Percentiles rank a stretch among this genome's conserved stretches.
Conservation (phyloP, 1,284 basidiomycete genomes). For the Heterobasidion annosum region DNA sequence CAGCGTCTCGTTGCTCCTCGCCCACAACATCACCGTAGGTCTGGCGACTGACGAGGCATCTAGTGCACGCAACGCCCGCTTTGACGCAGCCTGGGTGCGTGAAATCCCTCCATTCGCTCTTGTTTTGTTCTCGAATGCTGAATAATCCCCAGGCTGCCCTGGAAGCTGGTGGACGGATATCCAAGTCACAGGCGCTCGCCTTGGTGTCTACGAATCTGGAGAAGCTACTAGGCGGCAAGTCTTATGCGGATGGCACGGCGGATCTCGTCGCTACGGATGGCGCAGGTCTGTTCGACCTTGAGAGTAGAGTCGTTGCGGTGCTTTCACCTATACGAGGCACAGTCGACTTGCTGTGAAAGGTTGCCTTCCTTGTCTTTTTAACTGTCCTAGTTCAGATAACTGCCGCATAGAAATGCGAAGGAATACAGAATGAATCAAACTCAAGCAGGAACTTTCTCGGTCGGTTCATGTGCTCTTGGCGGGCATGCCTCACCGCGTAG, state of each 20-base stretch:
- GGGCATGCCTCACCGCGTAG: no score
- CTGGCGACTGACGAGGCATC: constrained; percentile 49
- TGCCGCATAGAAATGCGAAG: background rate
- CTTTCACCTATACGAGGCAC: constrained; percentile 32
- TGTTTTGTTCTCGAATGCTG: background rate
- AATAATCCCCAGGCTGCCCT: constrained; percentile 16
- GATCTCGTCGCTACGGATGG: constrained; percentile 63
- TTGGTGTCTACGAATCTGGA: constrained; percentile 59
- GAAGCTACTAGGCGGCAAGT: constrained; percentile 41
- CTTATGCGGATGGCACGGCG: constrained; percentile 24
- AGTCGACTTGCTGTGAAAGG: constrained; percentile 30
- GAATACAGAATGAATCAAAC: no score
- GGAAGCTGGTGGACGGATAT: constrained; percentile 27
- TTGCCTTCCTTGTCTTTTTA: no score
- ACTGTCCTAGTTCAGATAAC: background rate
- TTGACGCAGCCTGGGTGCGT: constrained; percentile 49
- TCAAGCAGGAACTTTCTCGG: no score
- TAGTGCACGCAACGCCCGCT: constrained; percentile 51
- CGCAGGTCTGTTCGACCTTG: constrained; percentile 44
- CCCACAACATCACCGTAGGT: constrained; percentile 68
- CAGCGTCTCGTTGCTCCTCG: constrained; percentile 51
- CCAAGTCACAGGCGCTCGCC: constrained; percentile 37
- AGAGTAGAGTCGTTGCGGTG: constrained; percentile 49
- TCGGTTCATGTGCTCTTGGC: no score
- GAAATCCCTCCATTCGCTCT: background rate